Evolutionary conservation across 192 early-diverging fungal species (phyloP).

Genomic region (Backusella westeae): DNA sequence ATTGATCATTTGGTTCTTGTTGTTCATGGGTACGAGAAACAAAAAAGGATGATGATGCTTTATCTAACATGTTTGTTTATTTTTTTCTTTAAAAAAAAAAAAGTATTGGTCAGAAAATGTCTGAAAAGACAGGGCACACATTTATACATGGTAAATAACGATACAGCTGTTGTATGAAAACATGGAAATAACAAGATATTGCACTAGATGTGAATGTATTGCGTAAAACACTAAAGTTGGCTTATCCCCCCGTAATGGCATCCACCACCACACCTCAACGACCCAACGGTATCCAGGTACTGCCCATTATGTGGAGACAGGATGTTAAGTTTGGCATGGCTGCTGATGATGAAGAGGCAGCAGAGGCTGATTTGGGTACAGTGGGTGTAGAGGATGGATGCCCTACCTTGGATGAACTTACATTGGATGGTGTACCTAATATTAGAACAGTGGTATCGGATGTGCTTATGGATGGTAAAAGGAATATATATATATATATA

Average conservation of each 20-base stretch:
- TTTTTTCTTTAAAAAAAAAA: constrained; percentile 5
- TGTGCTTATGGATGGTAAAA: constrained; percentile 76
- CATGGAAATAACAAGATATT: neutral
- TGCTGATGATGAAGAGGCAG: constrained; percentile 45
- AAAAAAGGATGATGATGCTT: neutral
- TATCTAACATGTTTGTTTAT: neutral
- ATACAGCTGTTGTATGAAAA: neutral
- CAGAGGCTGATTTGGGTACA: constrained; percentile 55
- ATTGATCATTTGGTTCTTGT: constrained; percentile 82
- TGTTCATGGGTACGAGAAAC: constrained; percentile 60
- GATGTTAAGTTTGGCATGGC: constrained; percentile 76
- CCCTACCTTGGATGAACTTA: constrained; percentile 72
- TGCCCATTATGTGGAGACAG: constrained; percentile 84
- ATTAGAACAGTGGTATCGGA: constrained; percentile 80
- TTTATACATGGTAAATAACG: constrained; percentile 49
- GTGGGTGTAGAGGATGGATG: constrained; percentile 53
- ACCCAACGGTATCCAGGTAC: constrained; percentile 62
- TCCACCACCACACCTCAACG: constrained; percentile 7
- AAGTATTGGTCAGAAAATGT: constrained; percentile 80
- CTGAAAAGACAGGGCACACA: constrained; percentile 49
- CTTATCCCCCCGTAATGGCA: constrained; percentile 25
- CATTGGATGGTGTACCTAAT: constrained; percentile 77
- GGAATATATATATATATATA: constrained; percentile 10
- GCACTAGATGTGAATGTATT: constrained; percentile 65
- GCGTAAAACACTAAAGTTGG: constrained; percentile 63